Evolutionary conservation across 306 rosid species (phyloP).

Genomic region (barrel medic (Medicago truncatula)): DNA sequence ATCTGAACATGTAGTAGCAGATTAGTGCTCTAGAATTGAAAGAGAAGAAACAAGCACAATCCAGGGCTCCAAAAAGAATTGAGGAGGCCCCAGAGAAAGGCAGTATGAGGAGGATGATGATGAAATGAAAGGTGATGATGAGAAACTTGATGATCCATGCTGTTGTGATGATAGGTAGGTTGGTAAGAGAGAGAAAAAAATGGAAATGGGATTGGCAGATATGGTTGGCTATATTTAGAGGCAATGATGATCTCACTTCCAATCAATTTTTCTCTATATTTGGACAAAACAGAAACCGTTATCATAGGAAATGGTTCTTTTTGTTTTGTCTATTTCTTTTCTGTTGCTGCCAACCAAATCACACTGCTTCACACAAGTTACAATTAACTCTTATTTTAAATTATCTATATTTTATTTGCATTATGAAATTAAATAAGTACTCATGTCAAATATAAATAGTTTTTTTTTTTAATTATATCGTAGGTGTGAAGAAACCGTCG

Average conservation of each 20-base stretch:
- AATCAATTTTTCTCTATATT: conserved; percentile 48
- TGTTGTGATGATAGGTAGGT: conserved; percentile 28
- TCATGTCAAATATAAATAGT: background rate
- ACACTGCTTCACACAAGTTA: background rate
- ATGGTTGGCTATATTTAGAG: conserved; percentile 48
- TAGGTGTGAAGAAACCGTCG: background rate
- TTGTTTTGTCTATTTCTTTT: background rate
- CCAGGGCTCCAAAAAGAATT: conserved; percentile 61
- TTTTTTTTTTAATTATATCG: background rate
- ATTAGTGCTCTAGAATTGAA: conserved; percentile 19
- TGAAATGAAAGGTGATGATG: background rate
- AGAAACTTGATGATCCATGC: conserved; percentile 50
- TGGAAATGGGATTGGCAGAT: conserved; percentile 47
- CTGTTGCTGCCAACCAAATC: conserved; percentile 8
- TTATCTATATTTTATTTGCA: conserved; percentile 3
- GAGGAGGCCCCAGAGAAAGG: conserved; percentile 63
- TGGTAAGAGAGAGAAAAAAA: conserved; percentile 37
- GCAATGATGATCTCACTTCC: conserved; percentile 45
- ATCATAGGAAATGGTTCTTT: conserved; percentile 39
- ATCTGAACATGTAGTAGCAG: conserved; percentile 56
- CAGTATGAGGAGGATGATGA: conserved; percentile 24
- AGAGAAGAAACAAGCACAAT: conserved; percentile 38
- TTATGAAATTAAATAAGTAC: background rate
- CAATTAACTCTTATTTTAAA: background rate
- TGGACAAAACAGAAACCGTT: conserved; percentile 50